Base-by-base conservation (phyloP, 2,329 filamentous ascomycete species). In the Aspergillus vadensis region DNA sequence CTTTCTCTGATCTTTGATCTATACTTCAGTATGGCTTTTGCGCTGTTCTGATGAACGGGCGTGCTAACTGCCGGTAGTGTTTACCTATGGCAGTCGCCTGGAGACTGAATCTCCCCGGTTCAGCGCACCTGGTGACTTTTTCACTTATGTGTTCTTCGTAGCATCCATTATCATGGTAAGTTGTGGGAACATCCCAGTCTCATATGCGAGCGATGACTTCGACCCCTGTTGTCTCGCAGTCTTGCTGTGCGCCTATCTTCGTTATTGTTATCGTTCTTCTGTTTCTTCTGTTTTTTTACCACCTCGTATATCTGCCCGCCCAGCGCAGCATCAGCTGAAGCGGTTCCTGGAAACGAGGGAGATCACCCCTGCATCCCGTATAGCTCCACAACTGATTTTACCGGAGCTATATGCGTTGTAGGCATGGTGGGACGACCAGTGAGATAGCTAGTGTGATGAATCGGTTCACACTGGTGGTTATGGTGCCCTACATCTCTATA, bases 321-420 rank as follows among this genome's bases (percentile, higher is more conserved):
- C 88, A 90, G 88, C 84, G 68, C 65, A 72, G 63, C 79, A 84
- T 88, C 47, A 86, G 82, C 88, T 91, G 88, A 88, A 84, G 77
- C 88, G 89, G 88, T 91, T 91, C 89, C 89, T 91, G 88, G 81
- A 90, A 87, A 79, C 82, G 89, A 91, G 89, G 89, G 83, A 91
- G 88, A 91, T 86, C 81, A 85, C 87, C 88, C 88, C 85, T 86
- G 82, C 84, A 84, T 82, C 82, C 83, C 79, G 69, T 76, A 69
- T 79, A 80, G 80, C 79, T 63, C 81, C 83, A 83, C 83, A 90
- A 89, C 87, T 79, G 77, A 80, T 80, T 75, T 71, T 71, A 79
- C 62, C 74, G 80, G 84, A 86, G 81, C 81, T 84, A 82, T 80
- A 79, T 82, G 86, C 82, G 84, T 83, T 87, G 85, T 83, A 81